A percentile compares a stretch with the other conserved stretches of the same genome.
Evolutionary conservation across 768 basidiomycete species (phyloP).

Genomic region (Naematelia encephala): DNA sequence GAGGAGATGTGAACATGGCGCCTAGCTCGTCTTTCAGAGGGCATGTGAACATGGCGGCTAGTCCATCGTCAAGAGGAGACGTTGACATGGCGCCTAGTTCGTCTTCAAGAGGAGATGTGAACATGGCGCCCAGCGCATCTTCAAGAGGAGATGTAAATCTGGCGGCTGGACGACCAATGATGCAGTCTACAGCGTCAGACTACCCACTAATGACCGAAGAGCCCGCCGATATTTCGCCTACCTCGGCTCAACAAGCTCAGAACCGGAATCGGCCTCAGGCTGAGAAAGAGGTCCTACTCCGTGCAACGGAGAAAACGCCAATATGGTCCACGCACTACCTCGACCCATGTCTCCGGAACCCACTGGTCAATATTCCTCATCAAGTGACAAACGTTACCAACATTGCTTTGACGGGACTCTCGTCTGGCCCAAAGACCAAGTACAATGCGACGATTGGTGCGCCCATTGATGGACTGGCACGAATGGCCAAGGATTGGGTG

Average conservation of each 20-base stretch:
- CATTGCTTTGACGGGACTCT: slow-evolving; percentile 28
- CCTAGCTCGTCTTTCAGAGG: too few species aligned
- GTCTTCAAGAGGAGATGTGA: too few species aligned
- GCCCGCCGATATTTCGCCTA: background rate
- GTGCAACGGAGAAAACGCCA: slow-evolving; percentile 31
- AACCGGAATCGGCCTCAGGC: slow-evolving; percentile 18
- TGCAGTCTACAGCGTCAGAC: background rate
- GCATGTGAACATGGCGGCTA: background rate
- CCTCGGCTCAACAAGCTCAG: background rate
- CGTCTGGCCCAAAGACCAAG: slow-evolving; percentile 22
- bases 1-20: background rate
- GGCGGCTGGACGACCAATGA: too few species aligned
- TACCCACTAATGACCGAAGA: background rate
- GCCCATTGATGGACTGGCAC: slow-evolving; percentile 41
- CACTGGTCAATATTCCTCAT: slow-evolving; percentile 25
- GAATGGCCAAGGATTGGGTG: slow-evolving; percentile 34
- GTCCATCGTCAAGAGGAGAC: too few species aligned
- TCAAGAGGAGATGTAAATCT: too few species aligned
- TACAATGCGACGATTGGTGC: slow-evolving; percentile 35
- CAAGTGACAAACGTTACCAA: slow-evolving; percentile 32
- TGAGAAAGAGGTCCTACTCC: slow-evolving; percentile 30
- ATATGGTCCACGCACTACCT: slow-evolving; percentile 47
- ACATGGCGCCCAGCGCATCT: too few species aligned
- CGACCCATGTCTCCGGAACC: slow-evolving; percentile 30
- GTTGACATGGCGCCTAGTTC: too few species aligned